These are phyloP conservation scores for Hymenochaete sp. DNA, from an alignment of 1,284 basidiomycete species.

Conservation along the genomic window DNA sequence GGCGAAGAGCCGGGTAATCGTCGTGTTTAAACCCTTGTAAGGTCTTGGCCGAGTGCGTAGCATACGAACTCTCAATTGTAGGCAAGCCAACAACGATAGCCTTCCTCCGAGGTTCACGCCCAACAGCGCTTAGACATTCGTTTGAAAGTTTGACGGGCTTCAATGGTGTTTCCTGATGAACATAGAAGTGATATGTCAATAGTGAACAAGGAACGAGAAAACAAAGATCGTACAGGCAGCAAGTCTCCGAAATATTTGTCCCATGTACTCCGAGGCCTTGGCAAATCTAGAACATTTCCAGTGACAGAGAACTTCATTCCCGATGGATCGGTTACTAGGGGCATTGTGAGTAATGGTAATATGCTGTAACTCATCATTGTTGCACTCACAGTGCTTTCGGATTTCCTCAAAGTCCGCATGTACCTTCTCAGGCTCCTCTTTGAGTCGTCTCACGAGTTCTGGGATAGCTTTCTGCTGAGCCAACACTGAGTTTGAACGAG, in stretches of 20 bases:
- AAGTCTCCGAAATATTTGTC: slow-evolving; percentile 54
- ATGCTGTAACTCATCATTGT: too few species aligned
- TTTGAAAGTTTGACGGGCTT: slow-evolving; percentile 60
- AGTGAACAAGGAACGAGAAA: slow-evolving; percentile 16
- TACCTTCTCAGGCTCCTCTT: slow-evolving; percentile 66
- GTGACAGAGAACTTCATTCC: slow-evolving; percentile 82
- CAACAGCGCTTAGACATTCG: slow-evolving; percentile 69
- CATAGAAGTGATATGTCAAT: slow-evolving; percentile 4
- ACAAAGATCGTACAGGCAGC: slow-evolving; percentile 43
- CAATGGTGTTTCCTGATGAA: slow-evolving; percentile 47
- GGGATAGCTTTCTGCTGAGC: slow-evolving; percentile 77
- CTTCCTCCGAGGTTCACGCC: slow-evolving; percentile 65
- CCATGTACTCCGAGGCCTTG: slow-evolving; percentile 70
- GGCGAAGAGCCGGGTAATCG: slow-evolving; percentile 76
- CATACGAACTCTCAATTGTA: slow-evolving; percentile 92
- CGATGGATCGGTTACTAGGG: slow-evolving; percentile 67
- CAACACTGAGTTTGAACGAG: slow-evolving; percentile 64
- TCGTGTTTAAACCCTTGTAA: slow-evolving; percentile 75
- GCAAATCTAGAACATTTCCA: slow-evolving; percentile 71
- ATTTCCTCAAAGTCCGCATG: slow-evolving; percentile 70
- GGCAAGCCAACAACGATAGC: slow-evolving; percentile 82
- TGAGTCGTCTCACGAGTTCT: slow-evolving; percentile 62
- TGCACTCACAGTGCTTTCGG: slow-evolving; percentile 52
- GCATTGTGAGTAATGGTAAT: too few species aligned
- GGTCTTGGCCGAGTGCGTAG: slow-evolving; percentile 72